phyloP scores from a whole-genome alignment of 805 yeast genomes.

The Saccharomycopsis synnaedendra region DNA sequence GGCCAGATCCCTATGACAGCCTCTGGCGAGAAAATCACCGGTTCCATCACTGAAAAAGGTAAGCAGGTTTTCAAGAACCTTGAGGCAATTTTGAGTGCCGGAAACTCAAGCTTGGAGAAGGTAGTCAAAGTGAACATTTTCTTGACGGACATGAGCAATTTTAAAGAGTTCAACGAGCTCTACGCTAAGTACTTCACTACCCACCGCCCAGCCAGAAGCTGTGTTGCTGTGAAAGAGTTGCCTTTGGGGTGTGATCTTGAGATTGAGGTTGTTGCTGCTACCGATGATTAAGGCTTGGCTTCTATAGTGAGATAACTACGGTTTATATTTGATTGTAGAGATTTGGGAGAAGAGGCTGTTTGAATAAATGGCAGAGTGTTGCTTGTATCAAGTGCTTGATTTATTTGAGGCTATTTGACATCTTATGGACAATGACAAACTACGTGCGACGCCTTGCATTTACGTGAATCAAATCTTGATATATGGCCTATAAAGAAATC shows the following conservation, averaged over 20 bases:
- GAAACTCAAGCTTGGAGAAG: constrained; percentile 74
- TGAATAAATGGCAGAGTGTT: no score
- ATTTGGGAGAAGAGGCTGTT: no score
- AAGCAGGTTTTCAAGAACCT: constrained; percentile 65
- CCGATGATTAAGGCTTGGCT: constrained; percentile 1
- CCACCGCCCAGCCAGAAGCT: constrained; percentile 94
- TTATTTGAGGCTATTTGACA: no score
- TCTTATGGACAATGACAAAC: no score
- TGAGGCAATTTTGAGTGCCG: constrained; percentile 63
- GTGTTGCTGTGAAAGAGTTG: constrained; percentile 87
- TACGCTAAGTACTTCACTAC: constrained; percentile 64
- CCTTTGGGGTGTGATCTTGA: constrained; percentile 85
- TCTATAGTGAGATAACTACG: neutral
- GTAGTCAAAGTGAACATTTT: constrained; percentile 82
- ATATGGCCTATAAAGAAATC: no score
- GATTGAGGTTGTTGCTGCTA: constrained; percentile 81
- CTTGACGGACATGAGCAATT: constrained; percentile 82
- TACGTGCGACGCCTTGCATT: no score
- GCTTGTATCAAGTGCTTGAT: no score
- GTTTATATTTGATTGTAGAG: neutral
- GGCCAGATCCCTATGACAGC: constrained; percentile 93
- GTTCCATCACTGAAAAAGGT: constrained; percentile 64
- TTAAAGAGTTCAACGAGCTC: constrained; percentile 75
- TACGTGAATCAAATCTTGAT: no score
- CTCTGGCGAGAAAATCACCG: constrained; percentile 69